A percentile compares a stretch with the other conserved stretches of the same genome.
Conservation (phyloP, 164 flowering plant genomes). For the Santalum album region DNA sequence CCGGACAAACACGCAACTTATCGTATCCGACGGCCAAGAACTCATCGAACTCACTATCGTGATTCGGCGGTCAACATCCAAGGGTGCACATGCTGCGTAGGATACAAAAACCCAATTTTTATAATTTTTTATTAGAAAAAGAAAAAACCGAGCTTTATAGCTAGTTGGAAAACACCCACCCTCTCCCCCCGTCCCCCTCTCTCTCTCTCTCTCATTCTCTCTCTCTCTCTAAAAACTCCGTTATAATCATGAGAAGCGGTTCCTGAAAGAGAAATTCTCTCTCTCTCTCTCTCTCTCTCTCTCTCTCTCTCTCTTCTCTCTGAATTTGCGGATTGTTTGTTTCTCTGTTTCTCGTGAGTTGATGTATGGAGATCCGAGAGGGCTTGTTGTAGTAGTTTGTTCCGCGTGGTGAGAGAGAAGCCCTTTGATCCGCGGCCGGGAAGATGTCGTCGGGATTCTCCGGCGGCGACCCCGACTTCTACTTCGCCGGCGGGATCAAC, state of each 20-base stretch:
- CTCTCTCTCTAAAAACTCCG: conserved; percentile 9
- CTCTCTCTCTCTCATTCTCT: conserved; percentile 6
- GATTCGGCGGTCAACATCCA: too few relatives aligned
- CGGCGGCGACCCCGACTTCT: conserved; percentile 37
- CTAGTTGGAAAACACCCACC: not conserved
- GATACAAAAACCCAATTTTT: too few relatives aligned
- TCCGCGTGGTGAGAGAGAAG: too few relatives aligned
- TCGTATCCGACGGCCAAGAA: too few relatives aligned
- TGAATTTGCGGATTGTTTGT: not conserved
- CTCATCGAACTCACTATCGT: too few relatives aligned
- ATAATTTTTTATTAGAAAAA: too few relatives aligned
- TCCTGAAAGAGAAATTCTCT: conserved; percentile 5
- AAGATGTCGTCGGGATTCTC: conserved; percentile 36
- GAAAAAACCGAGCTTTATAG: not conserved
- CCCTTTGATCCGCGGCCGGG: not conserved
- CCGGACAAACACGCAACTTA: too few relatives aligned
- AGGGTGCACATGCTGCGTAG: too few relatives aligned
- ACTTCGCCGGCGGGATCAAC: conserved; percentile 9
- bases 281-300: conserved; percentile 3
- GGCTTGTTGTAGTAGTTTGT: too few relatives aligned
- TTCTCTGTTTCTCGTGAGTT: not conserved
- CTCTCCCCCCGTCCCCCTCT: conserved; percentile 7
- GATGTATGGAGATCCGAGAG: not conserved
- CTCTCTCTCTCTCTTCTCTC: conserved; percentile 5
- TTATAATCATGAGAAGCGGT: conserved; percentile 9